Evolutionary conservation across 2,329 filamentous ascomycete genomes (phyloP).

Genomic region (Fusarium falciforme): DNA sequence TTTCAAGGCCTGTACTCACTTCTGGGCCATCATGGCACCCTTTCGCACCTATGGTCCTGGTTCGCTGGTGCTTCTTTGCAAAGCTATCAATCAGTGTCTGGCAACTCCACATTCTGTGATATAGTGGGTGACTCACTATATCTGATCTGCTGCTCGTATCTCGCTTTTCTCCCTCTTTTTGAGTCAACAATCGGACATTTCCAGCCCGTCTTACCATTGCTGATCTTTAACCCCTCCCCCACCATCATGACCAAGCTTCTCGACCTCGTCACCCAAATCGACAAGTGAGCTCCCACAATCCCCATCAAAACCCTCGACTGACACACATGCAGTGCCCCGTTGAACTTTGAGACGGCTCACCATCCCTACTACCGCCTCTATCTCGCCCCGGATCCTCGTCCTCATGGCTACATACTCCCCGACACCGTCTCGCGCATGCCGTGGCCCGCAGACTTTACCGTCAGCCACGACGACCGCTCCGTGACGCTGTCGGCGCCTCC

Average conservation of each 20-base stretch:
- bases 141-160: background rate
- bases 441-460: constrained; percentile 55
- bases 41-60: background rate
- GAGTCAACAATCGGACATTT: background rate
- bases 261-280: constrained; percentile 54
- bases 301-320: background rate
- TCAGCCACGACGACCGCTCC: constrained; percentile 47
- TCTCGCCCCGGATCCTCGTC: constrained; percentile 56
- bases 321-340: constrained; percentile 56
- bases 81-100: background rate
- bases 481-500: constrained; percentile 49
- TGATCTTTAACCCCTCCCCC: background rate
- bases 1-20: background rate
- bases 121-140: background rate
- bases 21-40: background rate
- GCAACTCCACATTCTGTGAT: constrained; percentile 19
- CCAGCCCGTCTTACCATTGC: background rate
- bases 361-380: constrained; percentile 58
- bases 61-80: background rate
- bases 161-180: background rate
- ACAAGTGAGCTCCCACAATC: constrained; percentile 51
- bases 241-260: constrained; percentile 43
- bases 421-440: constrained; percentile 59
- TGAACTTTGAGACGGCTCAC: constrained; percentile 53
- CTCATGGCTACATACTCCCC: constrained; percentile 63